phyloP scores from a whole-genome alignment of 805 yeast species.

The Yarrowia sp. region DNA sequence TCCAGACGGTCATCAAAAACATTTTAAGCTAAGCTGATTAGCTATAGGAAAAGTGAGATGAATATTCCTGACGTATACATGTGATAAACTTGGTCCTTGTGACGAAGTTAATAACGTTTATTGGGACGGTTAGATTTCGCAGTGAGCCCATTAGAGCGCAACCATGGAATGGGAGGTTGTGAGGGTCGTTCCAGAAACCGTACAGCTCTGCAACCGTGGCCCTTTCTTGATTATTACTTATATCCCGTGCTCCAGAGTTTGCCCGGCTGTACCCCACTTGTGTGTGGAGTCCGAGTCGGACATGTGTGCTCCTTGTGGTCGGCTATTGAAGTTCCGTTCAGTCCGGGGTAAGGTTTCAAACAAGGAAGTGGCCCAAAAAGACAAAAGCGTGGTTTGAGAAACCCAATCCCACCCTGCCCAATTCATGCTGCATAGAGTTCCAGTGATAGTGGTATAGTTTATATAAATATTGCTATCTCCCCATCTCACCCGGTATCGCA shows the following conservation, averaged over 20 bases:
- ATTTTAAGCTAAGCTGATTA: too few species aligned
- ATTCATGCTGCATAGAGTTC: conserved; percentile 2
- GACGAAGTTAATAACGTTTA: background rate
- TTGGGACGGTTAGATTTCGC: background rate
- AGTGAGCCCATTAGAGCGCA: too few species aligned
- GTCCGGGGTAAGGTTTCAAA: conserved; percentile 23
- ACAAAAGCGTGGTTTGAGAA: background rate
- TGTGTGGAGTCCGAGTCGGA: conserved; percentile 12
- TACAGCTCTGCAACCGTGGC: too few species aligned
- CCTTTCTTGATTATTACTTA: background rate
- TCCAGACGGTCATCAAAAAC: too few species aligned
- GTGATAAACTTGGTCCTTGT: background rate
- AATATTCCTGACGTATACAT: background rate
- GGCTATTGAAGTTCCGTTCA: conserved; percentile 27
- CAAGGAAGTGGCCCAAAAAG: conserved; percentile 23
- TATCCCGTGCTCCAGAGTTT: background rate
- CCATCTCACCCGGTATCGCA: conserved; percentile 4
- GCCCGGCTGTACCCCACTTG: conserved; percentile 13
- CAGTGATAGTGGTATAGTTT: conserved; percentile 9
- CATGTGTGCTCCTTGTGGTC: conserved; percentile 5
- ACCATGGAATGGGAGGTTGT: too few species aligned
- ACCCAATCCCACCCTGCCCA: conserved; percentile 26
- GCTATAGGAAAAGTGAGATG: background rate
- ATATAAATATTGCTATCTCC: conserved; percentile 24
- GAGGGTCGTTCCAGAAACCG: too few species aligned